Evolutionary conservation across 2,329 filamentous ascomycete genomes (phyloP).

Genomic region (Cladosporium sp.): DNA sequence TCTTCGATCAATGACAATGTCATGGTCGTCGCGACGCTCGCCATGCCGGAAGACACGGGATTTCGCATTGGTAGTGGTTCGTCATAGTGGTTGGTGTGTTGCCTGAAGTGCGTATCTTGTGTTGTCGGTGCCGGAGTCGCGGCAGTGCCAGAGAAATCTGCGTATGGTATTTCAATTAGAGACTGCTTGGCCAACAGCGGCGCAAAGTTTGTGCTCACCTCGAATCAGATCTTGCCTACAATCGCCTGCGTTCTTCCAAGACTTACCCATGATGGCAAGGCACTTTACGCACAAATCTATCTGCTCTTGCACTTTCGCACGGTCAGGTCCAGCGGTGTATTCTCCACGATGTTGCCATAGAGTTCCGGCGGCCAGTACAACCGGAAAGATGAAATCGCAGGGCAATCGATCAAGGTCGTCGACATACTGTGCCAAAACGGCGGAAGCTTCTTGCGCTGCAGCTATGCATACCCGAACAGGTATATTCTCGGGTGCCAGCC

Average conservation of each 20-base stretch:
- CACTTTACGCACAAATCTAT: slow-evolving; percentile 15
- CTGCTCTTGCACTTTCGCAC: not conserved
- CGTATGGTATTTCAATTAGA: not conserved
- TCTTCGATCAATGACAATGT: not conserved
- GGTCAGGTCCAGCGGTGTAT: not conserved
- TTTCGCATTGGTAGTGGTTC: not conserved
- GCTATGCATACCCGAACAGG: slow-evolving; percentile 1
- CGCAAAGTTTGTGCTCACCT: not conserved
- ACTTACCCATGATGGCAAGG: slow-evolving; percentile 8
- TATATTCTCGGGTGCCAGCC: not conserved
- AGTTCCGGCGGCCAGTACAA: slow-evolving; percentile 10
- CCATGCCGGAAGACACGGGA: not conserved
- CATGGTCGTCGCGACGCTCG: not conserved
- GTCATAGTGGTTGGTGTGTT: not conserved
- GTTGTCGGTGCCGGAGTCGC: not conserved
- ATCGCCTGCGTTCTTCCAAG: slow-evolving; percentile 10
- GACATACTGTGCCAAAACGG: not conserved
- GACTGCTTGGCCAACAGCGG: not conserved
- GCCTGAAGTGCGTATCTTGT: not conserved
- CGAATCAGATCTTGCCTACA: not conserved
- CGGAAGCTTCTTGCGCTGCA: slow-evolving; percentile 2
- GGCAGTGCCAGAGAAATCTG: slow-evolving; percentile 5
- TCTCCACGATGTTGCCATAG: slow-evolving; percentile 12
- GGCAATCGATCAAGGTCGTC: slow-evolving; percentile 13
- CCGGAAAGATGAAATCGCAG: slow-evolving; percentile 14